Percentiles rank a stretch among this genome's conserved stretches.
Conservation (phyloP, 2,329 filamentous ascomycete genomes). For the Epichloe sibirici region DNA sequence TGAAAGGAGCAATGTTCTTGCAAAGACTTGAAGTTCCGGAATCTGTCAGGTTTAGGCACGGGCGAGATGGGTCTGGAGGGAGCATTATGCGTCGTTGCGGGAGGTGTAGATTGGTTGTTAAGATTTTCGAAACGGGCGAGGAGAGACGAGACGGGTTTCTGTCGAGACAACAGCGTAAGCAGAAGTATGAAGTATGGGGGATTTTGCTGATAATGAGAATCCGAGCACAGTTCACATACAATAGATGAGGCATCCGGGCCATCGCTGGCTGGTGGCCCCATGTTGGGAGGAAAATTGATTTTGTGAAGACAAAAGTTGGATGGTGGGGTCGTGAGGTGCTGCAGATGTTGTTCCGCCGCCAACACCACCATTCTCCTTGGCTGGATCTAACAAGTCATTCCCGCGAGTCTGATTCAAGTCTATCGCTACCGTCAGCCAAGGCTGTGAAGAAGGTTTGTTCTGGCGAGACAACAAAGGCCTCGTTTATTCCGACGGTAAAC, state of each 20-base stretch:
- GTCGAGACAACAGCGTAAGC: background rate
- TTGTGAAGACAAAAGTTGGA: constrained; percentile 4
- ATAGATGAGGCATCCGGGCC: constrained; percentile 68
- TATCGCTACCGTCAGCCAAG: background rate
- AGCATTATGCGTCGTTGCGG: constrained; percentile 11
- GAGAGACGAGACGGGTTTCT: constrained; percentile 75
- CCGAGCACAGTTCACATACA: constrained; percentile 32
- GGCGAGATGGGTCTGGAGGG: constrained; percentile 25
- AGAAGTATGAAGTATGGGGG: background rate
- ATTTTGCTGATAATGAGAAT: background rate
- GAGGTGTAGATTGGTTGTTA: constrained; percentile 15
- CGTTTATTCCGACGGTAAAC: background rate
- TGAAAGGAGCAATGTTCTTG: constrained; percentile 17
- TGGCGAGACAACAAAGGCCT: background rate
- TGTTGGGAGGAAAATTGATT: constrained; percentile 16
- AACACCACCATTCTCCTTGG: constrained; percentile 7
- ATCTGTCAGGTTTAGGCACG: constrained; percentile 30
- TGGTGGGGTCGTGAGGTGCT: background rate
- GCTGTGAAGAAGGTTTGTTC: background rate
- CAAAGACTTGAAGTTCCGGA: constrained; percentile 28
- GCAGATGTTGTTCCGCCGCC: constrained; percentile 3
- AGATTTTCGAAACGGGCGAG: constrained; percentile 74
- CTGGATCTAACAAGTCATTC: constrained; percentile 7
- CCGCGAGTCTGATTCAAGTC: background rate
- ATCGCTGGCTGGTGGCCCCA: constrained; percentile 27